A percentile compares a stretch with the other conserved stretches of the same genome.
Evolutionary conservation across 2,329 filamentous ascomycete species (phyloP).

Genomic region (Colletotrichum godetiae): DNA sequence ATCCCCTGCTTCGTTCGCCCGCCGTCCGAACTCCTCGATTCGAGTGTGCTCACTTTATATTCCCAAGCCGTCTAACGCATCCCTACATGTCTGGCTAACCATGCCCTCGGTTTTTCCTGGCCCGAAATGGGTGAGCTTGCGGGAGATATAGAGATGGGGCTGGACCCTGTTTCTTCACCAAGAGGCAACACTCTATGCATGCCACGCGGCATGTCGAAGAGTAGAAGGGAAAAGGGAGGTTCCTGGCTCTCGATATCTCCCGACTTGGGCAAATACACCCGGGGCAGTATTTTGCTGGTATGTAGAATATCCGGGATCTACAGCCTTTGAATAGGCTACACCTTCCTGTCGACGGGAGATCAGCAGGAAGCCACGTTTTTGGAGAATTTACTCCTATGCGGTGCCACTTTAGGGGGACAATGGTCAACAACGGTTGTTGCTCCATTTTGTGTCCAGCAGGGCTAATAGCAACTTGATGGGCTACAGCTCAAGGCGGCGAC

Average conservation of each 20-base stretch:
- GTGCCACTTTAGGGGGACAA: neutral
- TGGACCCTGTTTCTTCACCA: too few relatives aligned
- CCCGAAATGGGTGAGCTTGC: neutral
- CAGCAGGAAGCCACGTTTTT: neutral
- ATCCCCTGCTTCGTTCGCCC: neutral
- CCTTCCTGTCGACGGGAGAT: neutral
- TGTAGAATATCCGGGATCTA: neutral
- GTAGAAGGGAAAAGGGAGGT: neutral
- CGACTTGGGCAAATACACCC: neutral
- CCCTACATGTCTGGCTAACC: neutral
- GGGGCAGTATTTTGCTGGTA: neutral
- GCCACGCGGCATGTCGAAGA: neutral
- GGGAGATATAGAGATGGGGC: neutral
- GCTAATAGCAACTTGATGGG: neutral
- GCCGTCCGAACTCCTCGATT: neutral
- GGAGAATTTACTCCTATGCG: neutral
- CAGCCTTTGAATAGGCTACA: neutral
- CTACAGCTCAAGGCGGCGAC: neutral
- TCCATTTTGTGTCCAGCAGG: neutral
- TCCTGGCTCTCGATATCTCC: neutral
- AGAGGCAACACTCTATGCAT: neutral
- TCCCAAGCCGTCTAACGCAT: neutral
- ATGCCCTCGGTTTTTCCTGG: neutral
- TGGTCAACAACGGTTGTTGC: neutral
- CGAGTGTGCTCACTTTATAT: neutral